These are phyloP conservation scores for Xylariaceae sp. DNA, from an alignment of 2,329 filamentous ascomycete genomes.

Conservation along the genomic window DNA sequence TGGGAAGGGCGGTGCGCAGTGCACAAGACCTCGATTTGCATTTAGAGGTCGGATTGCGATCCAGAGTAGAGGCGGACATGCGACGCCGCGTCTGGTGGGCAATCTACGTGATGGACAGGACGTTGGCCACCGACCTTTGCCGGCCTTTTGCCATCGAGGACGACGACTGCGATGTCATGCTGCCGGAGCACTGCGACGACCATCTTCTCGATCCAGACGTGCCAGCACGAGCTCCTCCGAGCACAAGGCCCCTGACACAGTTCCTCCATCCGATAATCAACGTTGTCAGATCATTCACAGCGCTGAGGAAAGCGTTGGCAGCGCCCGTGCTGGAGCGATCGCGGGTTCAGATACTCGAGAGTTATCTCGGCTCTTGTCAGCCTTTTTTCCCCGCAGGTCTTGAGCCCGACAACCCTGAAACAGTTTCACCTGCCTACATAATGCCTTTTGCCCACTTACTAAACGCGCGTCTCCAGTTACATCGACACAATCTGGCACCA, in stretches of 20 bases:
- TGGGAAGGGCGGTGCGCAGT: conserved; percentile 73
- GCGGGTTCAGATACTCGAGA: conserved; percentile 74
- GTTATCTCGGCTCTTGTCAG: conserved; percentile 72
- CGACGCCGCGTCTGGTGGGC: conserved; percentile 90
- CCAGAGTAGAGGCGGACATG: conserved; percentile 78
- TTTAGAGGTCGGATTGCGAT: conserved; percentile 67
- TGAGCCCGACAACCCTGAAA: conserved; percentile 60
- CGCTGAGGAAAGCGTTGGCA: conserved; percentile 67
- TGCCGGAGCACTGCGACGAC: conserved; percentile 79
- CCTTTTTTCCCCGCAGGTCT: conserved; percentile 71
- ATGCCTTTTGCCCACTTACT: conserved; percentile 75
- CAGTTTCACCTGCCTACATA: conserved; percentile 70
- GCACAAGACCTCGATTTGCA: conserved; percentile 84
- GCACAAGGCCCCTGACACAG: conserved; percentile 56
- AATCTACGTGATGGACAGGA: conserved; percentile 82
- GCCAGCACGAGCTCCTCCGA: conserved; percentile 45
- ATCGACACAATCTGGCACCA: conserved; percentile 82
- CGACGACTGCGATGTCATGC: conserved; percentile 76
- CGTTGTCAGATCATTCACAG: conserved; percentile 72
- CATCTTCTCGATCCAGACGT: conserved; percentile 64
- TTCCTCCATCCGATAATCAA: conserved; percentile 77
- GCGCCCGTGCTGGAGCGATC: conserved; percentile 62
- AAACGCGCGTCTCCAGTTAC: conserved; percentile 77
- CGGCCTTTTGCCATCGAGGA: conserved; percentile 81
- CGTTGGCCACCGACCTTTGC: conserved; percentile 74